Conservation (phyloP, 2,329 filamentous ascomycete species). For the Periglandula ipomoeae region DNA sequence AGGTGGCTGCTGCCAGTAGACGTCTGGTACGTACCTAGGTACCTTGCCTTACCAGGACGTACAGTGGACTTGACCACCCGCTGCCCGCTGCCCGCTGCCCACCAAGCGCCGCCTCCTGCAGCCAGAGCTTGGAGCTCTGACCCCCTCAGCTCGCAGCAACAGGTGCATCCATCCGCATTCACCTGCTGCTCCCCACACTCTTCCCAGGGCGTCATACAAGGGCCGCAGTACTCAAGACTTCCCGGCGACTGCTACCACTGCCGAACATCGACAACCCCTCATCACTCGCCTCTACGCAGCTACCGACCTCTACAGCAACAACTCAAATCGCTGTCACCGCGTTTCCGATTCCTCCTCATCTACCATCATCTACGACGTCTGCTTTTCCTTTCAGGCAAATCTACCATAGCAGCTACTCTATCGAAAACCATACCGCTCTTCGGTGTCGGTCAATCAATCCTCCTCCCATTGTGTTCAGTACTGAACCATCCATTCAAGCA, state of each 20-base stretch:
- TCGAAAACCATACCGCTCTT: not conserved
- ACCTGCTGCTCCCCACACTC: too few relatives aligned
- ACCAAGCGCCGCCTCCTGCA: not conserved
- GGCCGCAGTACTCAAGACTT: not conserved
- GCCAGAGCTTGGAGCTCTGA: not conserved
- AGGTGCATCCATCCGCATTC: too few relatives aligned
- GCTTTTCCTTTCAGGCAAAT: not conserved
- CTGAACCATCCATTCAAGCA: not conserved
- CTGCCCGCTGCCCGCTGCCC: too few relatives aligned
- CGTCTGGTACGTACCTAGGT: not conserved
- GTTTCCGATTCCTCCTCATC: not conserved
- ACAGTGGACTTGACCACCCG: too few relatives aligned
- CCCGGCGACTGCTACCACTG: not conserved
- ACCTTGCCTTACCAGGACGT: too few relatives aligned
- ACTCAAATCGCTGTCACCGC: not conserved
- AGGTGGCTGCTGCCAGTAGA: not conserved
- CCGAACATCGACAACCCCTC: constrained; percentile 2
- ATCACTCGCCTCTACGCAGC: not conserved
- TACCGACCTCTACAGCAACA: not conserved
- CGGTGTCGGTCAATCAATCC: constrained; percentile 5
- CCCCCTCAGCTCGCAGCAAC: too few relatives aligned
- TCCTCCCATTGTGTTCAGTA: not conserved
- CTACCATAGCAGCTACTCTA: not conserved
- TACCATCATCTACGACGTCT: not conserved
- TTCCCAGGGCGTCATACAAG: not conserved